Conservation (phyloP, 345 rosid genomes). For the Anacardium occidentale region DNA sequence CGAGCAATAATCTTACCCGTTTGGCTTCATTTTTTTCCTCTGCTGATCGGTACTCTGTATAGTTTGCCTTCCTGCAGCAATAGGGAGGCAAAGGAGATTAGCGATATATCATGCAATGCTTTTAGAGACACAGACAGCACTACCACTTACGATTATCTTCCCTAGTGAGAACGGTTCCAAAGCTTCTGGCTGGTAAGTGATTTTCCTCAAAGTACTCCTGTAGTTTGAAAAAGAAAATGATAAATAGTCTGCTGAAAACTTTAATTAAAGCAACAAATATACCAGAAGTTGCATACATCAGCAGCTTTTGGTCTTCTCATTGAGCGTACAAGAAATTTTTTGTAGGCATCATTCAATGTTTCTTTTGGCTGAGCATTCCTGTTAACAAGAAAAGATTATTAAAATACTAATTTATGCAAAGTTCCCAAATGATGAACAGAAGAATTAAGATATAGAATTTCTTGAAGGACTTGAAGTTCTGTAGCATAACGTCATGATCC, state of each 20-base stretch:
- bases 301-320: constrained; percentile 44
- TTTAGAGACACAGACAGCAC: constrained; percentile 12
- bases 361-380: constrained; percentile 79
- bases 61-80: constrained; percentile 47
- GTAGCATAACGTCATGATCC: neutral
- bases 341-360: constrained; percentile 73
- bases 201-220: constrained; percentile 56
- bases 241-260: neutral
- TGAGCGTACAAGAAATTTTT: constrained; percentile 68
- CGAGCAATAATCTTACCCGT: constrained; percentile 40
- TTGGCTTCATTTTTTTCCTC: constrained; percentile 47
- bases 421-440: neutral
- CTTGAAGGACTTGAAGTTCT: neutral
- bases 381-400: neutral
- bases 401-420: neutral
- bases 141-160: constrained; percentile 59
- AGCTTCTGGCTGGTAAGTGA: constrained; percentile 57
- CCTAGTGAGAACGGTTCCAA: constrained; percentile 68
- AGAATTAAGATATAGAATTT: neutral
- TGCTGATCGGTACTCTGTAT: constrained; percentile 37
- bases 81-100: neutral
- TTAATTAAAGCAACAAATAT: neutral
- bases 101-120: constrained; percentile 13
- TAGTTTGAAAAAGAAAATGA: constrained; percentile 12
- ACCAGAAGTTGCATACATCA: constrained; percentile 43